phyloP scores from a whole-genome alignment of 2,329 filamentous ascomycete species.

The Cercospora berteroae region DNA sequence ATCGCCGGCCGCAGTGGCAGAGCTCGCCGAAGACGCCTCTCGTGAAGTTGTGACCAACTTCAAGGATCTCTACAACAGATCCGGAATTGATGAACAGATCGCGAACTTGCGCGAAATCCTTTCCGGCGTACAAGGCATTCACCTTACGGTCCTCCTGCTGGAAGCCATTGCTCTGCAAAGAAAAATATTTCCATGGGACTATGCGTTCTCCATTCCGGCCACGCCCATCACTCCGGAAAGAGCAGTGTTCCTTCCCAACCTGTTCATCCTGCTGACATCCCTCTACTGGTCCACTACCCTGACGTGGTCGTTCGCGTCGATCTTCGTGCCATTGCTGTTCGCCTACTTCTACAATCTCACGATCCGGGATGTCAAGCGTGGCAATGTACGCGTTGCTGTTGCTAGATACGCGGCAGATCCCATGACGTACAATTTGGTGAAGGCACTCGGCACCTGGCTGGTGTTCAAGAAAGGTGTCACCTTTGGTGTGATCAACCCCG shows the following conservation, averaged over 20 bases:
- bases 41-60: conserved; percentile 65
- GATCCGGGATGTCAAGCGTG: conserved; percentile 52
- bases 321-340: conserved; percentile 66
- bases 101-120: conserved; percentile 66
- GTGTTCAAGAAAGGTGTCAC: conserved; percentile 71
- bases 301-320: conserved; percentile 69
- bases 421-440: conserved; percentile 83
- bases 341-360: conserved; percentile 93
- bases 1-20: conserved; percentile 74
- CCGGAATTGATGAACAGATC: conserved; percentile 65
- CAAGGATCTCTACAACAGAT: conserved; percentile 61
- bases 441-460: conserved; percentile 77
- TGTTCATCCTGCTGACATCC: conserved; percentile 72
- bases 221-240: conserved; percentile 46
- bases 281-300: conserved; percentile 74
- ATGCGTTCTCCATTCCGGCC: conserved; percentile 69
- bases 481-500: conserved; percentile 59
- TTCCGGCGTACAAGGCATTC: conserved; percentile 70
- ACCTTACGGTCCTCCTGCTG: conserved; percentile 64
- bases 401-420: conserved; percentile 71
- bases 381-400: conserved; percentile 34
- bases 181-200: conserved; percentile 68
- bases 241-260: conserved; percentile 70
- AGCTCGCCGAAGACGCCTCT: conserved; percentile 71
- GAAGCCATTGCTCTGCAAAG: conserved; percentile 69